Base-by-base conservation (phyloP, 108 stramenopile species). In the Skeletonema marinoi region DNA sequence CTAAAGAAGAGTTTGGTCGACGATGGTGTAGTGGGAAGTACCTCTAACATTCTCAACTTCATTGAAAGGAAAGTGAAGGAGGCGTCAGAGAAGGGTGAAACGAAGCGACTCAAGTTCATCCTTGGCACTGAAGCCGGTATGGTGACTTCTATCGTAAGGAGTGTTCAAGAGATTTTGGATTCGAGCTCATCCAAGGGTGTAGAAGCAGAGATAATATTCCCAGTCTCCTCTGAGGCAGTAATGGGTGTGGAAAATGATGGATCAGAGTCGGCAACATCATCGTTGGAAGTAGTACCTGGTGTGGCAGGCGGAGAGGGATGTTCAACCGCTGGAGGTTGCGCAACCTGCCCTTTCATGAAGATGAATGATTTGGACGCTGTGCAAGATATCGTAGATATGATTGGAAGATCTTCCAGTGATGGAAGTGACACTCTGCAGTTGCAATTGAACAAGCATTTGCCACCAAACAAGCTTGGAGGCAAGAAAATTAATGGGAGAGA, bases 331-430 rank as follows among this genome's bases (percentile, higher is more conserved):
- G 98, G 98, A 60, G 98, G 98, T 21, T 98, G 98, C 76, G 98
- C 98, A 6, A 98, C 98, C 30, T 98, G 98, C 75, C 98, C 98
- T 0, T 98, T 94, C 70, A 98, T 98, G 98, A 98, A 98, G 84
- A 97, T 97, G 96, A 98, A 98, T 78, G 93, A 95, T 74, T 68
- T 98, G 33, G 96, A 98, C 75, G 90, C 94, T 4, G 75, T 98
- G 35, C 74, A 86, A 42, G 93, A 97, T 75, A 82, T 98, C 56
- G 58, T 90, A 10, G 83, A 90, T 29, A 79, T 88, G 83, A 85
- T 90, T 17, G 73, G 83, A 60, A 31, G 50, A 17, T 13, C 14
- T 25, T 44, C 76, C 21, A 75, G 62, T 48, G 44, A 46, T 32
- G 17, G 29, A 17, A 38, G 51, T 38, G 32, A 77, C n/a, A 56